These are phyloP conservation scores for Xerocomellus chrysenteron DNA, from an alignment of 768 basidiomycete genomes.

Conservation along the genomic window DNA sequence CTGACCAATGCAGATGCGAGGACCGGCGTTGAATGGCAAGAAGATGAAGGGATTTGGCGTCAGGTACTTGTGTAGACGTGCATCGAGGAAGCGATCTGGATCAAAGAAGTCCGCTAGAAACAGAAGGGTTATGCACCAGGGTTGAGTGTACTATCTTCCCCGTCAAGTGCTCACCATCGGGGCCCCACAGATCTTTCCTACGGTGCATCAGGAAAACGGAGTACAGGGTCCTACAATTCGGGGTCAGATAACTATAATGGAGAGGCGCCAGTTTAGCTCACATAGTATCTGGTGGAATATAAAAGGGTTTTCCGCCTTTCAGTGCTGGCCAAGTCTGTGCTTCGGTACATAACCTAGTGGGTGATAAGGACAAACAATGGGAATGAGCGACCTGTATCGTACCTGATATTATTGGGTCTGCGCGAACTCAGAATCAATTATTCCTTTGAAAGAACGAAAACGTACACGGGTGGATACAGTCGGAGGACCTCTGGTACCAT, in stretches of 20 bases:
- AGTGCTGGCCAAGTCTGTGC: slow-evolving; percentile 18
- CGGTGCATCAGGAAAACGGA: slow-evolving; percentile 37
- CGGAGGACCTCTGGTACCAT: slow-evolving; percentile 30
- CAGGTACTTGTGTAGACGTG: slow-evolving; percentile 51
- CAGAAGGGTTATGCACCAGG: neutral
- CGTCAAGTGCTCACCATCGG: slow-evolving; percentile 28
- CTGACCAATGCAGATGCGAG: slow-evolving; percentile 60
- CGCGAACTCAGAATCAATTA: slow-evolving; percentile 1
- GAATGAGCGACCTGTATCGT: neutral
- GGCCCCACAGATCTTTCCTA: slow-evolving; percentile 39
- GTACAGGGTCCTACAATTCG: slow-evolving; percentile 9
- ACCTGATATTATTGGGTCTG: slow-evolving; percentile 27
- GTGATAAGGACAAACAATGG: neutral
- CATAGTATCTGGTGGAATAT: slow-evolving; percentile 45
- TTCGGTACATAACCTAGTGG: slow-evolving; percentile 15
- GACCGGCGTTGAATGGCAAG: slow-evolving; percentile 67
- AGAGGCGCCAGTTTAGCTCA: slow-evolving; percentile 4
- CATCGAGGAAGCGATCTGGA: slow-evolving; percentile 65
- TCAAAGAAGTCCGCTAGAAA: slow-evolving; percentile 45
- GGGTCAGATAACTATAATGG: neutral
- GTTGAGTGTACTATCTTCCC: neutral
- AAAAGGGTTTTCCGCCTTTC: slow-evolving; percentile 45
- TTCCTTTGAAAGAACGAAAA: neutral
- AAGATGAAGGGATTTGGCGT: slow-evolving; percentile 66
- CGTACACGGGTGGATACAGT: slow-evolving; percentile 33